Evolutionary conservation across 768 basidiomycete species (phyloP).

Genomic region (Coprinopsis marcescibilis): DNA sequence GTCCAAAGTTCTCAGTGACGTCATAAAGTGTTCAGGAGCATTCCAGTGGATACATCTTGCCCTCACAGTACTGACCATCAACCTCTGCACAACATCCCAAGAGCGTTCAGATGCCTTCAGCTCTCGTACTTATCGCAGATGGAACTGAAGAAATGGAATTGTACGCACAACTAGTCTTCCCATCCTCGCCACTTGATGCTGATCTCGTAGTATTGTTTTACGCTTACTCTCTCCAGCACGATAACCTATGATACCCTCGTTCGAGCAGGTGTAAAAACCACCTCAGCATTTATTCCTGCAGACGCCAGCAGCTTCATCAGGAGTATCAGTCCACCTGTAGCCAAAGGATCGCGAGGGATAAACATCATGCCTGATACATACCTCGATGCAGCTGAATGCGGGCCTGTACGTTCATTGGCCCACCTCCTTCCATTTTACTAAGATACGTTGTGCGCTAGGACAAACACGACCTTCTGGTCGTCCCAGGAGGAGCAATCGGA

Average conservation of each 20-base stretch:
- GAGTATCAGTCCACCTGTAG: constrained; percentile 38
- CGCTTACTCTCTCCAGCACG: constrained; percentile 44
- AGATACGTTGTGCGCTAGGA: constrained; percentile 34
- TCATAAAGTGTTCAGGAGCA: too few relatives aligned
- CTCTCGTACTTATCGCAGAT: constrained; percentile 69
- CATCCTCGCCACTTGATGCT: neutral
- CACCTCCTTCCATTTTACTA: neutral
- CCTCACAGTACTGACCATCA: too few relatives aligned
- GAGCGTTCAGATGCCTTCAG: constrained; percentile 38
- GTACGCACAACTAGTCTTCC: constrained; percentile 32
- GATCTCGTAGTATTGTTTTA: neutral
- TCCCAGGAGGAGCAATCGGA: constrained; percentile 77
- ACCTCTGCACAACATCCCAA: neutral
- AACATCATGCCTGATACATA: constrained; percentile 63
- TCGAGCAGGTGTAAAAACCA: constrained; percentile 61
- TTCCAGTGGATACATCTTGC: too few relatives aligned
- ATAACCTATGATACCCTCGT: constrained; percentile 80
- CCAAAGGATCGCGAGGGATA: constrained; percentile 67
- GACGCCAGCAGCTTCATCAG: constrained; percentile 15
- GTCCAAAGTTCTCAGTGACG: too few relatives aligned
- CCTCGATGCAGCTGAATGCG: constrained; percentile 38
- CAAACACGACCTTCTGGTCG: constrained; percentile 59
- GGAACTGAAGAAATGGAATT: constrained; percentile 92
- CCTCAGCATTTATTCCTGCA: constrained; percentile 58
- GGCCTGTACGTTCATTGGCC: constrained; percentile 34